Percentiles rank a stretch among this genome's conserved stretches.
Conservation (phyloP, 495 filamentous ascomycete genomes). For the Emericellopsis terricola region DNA sequence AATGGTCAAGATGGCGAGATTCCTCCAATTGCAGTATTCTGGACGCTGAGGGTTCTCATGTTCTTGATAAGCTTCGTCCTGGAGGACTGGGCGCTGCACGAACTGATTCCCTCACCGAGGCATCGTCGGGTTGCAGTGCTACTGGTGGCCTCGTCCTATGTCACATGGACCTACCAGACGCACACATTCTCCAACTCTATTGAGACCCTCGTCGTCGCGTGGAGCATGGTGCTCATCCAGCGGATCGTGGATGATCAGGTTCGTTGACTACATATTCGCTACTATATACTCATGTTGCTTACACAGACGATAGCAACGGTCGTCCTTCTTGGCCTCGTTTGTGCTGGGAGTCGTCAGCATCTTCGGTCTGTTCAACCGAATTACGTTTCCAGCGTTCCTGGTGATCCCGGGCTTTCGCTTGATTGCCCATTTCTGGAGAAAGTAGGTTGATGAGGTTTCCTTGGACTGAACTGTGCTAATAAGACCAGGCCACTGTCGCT, state of each 20-base stretch:
- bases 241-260: slow-evolving; percentile 67
- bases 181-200: slow-evolving; percentile 98
- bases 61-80: slow-evolving; percentile 87
- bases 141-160: slow-evolving; percentile 84
- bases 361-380: slow-evolving; percentile 82
- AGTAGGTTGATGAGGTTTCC: slow-evolving; percentile 27
- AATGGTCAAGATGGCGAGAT: slow-evolving; percentile 37
- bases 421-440: slow-evolving; percentile 66
- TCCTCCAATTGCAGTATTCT: slow-evolving; percentile 65
- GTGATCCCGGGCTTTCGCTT: slow-evolving; percentile 64
- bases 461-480: slow-evolving; percentile 8
- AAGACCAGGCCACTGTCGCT: slow-evolving; percentile 46
- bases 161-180: slow-evolving; percentile 97
- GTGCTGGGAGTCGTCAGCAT: slow-evolving; percentile 66
- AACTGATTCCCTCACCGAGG: slow-evolving; percentile 58
- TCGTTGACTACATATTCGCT: slow-evolving; percentile 7
- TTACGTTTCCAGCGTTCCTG: slow-evolving; percentile 89
- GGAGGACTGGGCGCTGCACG: slow-evolving; percentile 93
- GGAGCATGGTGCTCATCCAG: slow-evolving; percentile 79
- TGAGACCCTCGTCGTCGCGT: slow-evolving; percentile 79
- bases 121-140: slow-evolving; percentile 56
- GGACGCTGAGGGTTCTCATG: slow-evolving; percentile 72
- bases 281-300: neutral
- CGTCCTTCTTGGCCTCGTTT: slow-evolving; percentile 54
- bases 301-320: slow-evolving; percentile 35